phyloP scores from a whole-genome alignment of 2,329 filamentous ascomycete genomes.

The Penicillium psychrosexuale region DNA sequence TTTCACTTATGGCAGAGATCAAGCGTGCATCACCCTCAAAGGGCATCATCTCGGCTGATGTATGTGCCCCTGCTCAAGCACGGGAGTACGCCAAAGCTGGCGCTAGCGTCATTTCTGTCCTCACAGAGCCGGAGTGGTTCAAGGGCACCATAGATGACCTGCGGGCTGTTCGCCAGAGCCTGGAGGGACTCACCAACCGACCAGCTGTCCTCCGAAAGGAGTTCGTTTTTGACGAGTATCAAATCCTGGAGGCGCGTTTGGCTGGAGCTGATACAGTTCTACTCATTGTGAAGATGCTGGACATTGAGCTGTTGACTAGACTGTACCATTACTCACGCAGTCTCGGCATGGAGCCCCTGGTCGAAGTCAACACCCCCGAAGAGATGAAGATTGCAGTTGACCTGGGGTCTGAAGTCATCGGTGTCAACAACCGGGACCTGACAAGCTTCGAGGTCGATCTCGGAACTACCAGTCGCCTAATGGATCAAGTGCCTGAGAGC shows the following conservation, averaged over 20 bases:
- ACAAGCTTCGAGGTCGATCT: slow-evolving; percentile 97
- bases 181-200: slow-evolving; percentile 88
- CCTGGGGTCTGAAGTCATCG: slow-evolving; percentile 85
- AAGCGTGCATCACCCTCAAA: slow-evolving; percentile 96
- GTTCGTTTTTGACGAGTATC: slow-evolving; percentile 97
- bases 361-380: slow-evolving; percentile 91
- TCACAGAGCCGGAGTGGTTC: slow-evolving; percentile 98
- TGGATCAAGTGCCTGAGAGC: slow-evolving; percentile 77
- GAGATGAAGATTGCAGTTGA: slow-evolving; percentile 88
- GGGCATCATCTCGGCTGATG: slow-evolving; percentile 82
- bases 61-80: slow-evolving; percentile 86
- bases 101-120: slow-evolving; percentile 95
- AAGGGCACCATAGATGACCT: slow-evolving; percentile 96
- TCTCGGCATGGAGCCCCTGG: slow-evolving; percentile 93
- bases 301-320: slow-evolving; percentile 66
- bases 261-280: slow-evolving; percentile 93
- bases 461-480: slow-evolving; percentile 81
- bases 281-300: slow-evolving; percentile 97
- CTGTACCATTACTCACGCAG: slow-evolving; percentile 86
- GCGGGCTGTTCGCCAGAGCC: slow-evolving; percentile 76
- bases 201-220: slow-evolving; percentile 93
- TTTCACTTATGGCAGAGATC: slow-evolving; percentile 96
- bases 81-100: slow-evolving; percentile 88
- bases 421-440: slow-evolving; percentile 95
- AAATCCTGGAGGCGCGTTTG: slow-evolving; percentile 89